These are phyloP conservation scores for Mycena chlorophos DNA, from an alignment of 768 basidiomycete genomes.

Conservation along the genomic window DNA sequence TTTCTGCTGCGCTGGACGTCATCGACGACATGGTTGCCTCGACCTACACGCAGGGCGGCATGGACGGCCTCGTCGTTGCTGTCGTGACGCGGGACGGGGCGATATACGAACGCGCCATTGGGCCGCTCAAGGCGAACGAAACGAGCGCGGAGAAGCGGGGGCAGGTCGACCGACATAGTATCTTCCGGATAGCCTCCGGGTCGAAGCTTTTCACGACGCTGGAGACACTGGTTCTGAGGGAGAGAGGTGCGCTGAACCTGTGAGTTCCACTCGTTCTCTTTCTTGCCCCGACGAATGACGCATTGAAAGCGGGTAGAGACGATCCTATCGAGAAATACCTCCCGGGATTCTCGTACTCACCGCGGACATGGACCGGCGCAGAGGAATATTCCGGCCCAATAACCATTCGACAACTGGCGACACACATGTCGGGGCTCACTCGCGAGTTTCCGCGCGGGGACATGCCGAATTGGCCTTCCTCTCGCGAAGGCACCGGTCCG, in stretches of 20 bases:
- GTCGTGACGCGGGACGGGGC: conserved; percentile 27
- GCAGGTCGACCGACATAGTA: conserved; percentile 13
- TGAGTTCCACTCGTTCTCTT: conserved; percentile 2
- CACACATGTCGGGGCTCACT: conserved; percentile 32
- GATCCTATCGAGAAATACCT: conserved; percentile 28
- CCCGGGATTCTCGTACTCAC: conserved; percentile 22
- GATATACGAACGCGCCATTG: conserved; percentile 24
- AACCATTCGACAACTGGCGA: conserved; percentile 26
- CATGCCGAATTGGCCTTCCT: conserved; percentile 26
- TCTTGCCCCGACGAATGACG: not conserved
- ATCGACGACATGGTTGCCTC: conserved; percentile 10
- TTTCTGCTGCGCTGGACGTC: not conserved
- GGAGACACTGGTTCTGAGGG: conserved; percentile 26
- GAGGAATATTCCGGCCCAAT: conserved; percentile 14
- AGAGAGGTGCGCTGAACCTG: conserved; percentile 26
- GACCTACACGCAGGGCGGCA: conserved; percentile 15
- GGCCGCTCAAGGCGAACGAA: conserved; percentile 28
- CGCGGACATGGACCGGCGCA: conserved; percentile 6
- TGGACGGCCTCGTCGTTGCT: conserved; percentile 29
- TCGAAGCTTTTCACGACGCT: conserved; percentile 29
- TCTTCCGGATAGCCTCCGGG: conserved; percentile 28
- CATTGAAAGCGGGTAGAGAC: conserved; percentile 21
- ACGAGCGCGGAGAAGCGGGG: conserved; percentile 11
- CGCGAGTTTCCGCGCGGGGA: conserved; percentile 28
- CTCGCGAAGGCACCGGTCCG: conserved; percentile 22